A percentile compares a stretch with the other conserved stretches of the same genome.
These are phyloP conservation scores for Myxozyma neotropica DNA, from an alignment of 805 yeast species.

Conservation along the genomic window DNA sequence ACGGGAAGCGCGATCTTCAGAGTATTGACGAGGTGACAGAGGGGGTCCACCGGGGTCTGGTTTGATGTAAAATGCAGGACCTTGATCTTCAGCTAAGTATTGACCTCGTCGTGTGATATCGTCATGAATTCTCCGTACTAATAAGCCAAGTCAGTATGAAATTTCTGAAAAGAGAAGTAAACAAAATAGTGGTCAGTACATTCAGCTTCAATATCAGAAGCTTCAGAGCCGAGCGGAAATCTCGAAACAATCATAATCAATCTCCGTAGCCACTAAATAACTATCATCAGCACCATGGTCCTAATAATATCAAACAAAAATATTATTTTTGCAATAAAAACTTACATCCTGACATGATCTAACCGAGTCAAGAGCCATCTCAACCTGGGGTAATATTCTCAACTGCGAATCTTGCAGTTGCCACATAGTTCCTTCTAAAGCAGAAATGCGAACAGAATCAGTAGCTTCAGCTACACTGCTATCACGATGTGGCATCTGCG, in stretches of 20 bases:
- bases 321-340: no score
- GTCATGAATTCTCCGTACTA: conserved; percentile 17
- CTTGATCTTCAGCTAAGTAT: conserved; percentile 10
- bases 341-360: conserved; percentile 27
- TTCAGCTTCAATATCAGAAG: conserved; percentile 15
- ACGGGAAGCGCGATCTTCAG: conserved; percentile 10
- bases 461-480: conserved; percentile 3
- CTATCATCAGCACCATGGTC: not conserved
- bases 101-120: conserved; percentile 13
- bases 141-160: not conserved
- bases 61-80: conserved; percentile 5
- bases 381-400: conserved; percentile 21
- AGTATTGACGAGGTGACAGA: conserved; percentile 14
- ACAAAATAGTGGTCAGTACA: conserved; percentile 4
- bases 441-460: conserved; percentile 14
- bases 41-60: conserved; percentile 8
- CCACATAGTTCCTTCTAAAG: conserved; percentile 27
- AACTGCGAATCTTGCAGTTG: conserved; percentile 30
- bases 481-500: not conserved
- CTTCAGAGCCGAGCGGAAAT: conserved; percentile 12
- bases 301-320: not conserved
- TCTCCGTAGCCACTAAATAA: conserved; percentile 19
- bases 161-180: not conserved
- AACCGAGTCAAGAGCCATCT: conserved; percentile 26
- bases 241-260: conserved; percentile 16